These are phyloP conservation scores for Penicillium olsonii DNA, from an alignment of 2,329 filamentous ascomycete species.

Conservation along the genomic window DNA sequence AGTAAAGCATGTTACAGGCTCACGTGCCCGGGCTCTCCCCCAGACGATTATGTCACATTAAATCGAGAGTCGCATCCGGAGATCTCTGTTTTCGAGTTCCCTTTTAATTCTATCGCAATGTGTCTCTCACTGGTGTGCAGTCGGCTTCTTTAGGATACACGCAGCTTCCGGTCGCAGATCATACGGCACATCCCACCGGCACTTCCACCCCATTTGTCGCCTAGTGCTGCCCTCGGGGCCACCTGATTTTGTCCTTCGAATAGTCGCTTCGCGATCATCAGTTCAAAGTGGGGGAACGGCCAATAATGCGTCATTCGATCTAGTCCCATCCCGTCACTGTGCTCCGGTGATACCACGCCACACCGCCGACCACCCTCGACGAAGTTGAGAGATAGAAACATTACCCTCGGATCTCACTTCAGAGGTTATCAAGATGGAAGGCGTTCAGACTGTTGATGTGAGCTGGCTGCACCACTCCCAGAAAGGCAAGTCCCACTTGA, in stretches of 20 bases:
- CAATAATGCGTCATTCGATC: constrained; percentile 26
- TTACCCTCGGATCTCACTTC: not conserved
- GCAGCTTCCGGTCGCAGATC: constrained; percentile 8
- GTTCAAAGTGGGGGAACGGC: constrained; percentile 24
- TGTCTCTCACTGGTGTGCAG: not conserved
- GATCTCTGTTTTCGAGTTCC: constrained; percentile 1
- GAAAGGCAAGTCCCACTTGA: constrained; percentile 64
- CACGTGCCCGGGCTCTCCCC: not conserved
- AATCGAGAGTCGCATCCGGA: constrained; percentile 16
- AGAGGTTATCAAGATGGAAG: constrained; percentile 65
- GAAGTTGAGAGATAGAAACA: not conserved
- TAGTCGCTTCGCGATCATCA: constrained; percentile 5
- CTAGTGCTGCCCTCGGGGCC: constrained; percentile 5
- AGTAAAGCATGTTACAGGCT: not conserved
- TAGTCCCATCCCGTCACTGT: constrained; percentile 24
- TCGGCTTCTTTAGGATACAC: not conserved
- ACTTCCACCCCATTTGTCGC: not conserved
- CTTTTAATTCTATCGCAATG: constrained; percentile 6
- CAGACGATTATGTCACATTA: constrained; percentile 26
- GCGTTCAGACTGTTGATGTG: constrained; percentile 79
- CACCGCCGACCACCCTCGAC: constrained; percentile 16
- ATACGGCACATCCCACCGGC: constrained; percentile 3
- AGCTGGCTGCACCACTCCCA: constrained; percentile 86
- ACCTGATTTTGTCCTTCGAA: constrained; percentile 11
- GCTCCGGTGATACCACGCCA: constrained; percentile 19